phyloP scores from a whole-genome alignment of 345 rosid genomes.

The Gynandropsis gynandra region DNA sequence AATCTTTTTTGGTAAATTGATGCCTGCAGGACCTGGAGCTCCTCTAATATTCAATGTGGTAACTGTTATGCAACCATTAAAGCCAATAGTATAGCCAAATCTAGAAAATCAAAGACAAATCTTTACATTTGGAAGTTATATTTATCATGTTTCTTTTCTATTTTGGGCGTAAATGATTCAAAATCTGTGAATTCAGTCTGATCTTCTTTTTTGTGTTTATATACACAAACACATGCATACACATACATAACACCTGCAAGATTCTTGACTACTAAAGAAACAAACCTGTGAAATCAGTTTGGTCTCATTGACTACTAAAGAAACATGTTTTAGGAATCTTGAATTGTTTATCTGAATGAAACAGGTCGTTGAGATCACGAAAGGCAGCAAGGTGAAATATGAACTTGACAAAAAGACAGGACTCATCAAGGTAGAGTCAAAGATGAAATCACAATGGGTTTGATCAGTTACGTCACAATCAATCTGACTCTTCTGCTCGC shows the following conservation, averaged over 20 bases:
- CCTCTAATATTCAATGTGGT: slow-evolving; percentile 76
- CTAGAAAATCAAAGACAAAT: not conserved
- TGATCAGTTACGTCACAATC: not conserved
- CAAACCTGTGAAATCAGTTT: no score
- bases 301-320: not conserved
- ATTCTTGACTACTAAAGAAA: no score
- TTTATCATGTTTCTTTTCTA: not conserved
- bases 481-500: slow-evolving; percentile 5
- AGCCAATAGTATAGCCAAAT: not conserved
- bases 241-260: no score
- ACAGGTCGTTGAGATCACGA: slow-evolving; percentile 92
- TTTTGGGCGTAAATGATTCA: not conserved
- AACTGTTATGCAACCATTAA: slow-evolving; percentile 30
- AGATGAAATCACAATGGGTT: not conserved
- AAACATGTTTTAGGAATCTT: not conserved
- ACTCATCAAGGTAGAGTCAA: slow-evolving; percentile 64
- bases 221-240: not conserved
- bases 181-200: not conserved
- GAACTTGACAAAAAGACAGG: slow-evolving; percentile 97
- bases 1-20: not conserved
- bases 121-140: not conserved
- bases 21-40: slow-evolving; percentile 79
- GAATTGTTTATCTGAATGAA: slow-evolving; percentile 7
- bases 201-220: not conserved
- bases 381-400: slow-evolving; percentile 98